Evolutionary conservation across 257 asterid genomes (phyloP), one percentile per base, ranked within the genome.

Genomic region (Agastache rugosa): DNA sequence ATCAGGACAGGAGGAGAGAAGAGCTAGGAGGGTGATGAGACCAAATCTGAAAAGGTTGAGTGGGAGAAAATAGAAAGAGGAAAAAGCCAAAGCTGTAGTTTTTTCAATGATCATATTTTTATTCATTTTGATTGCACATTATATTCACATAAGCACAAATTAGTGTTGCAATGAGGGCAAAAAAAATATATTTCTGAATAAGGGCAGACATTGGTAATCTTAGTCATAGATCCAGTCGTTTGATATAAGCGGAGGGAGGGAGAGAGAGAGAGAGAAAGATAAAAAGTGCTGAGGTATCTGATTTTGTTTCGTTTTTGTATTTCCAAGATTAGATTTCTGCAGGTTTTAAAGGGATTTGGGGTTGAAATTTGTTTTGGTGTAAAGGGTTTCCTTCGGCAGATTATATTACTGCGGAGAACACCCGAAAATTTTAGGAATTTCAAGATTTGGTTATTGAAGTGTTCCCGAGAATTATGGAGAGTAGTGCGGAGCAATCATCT

Each of bases 391-490:
- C 42, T 59, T 77, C 10, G 39, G 44, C 20, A 15, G 73, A 6
- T 73, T 59, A 41, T 39, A 53, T 20, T 74, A 41, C 53, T 29
- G 76, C 72, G 88, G 84, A 11, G 63, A 48, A 44, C 11, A 25
- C 39, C 41, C 50, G 56, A 41, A 22, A 8, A n/a, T 62, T 12
- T 55, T 60, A 14, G 60, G n/a, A 14, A 51, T 67, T 80, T 67
- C 29, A 25, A 58, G 82, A 42, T 69, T 78, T 48, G 68, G 17
- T 67, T 69, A 11, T 31, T n/a, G 44, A 45, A 69, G 74, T 66
- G 75, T 53, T 54, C 8, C 25, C 34, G 37, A 31, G 27, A 29
- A 74, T 3, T 23, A 92, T 88, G 97, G 96, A 87, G 75, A 81
- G 77, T 23, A 69, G 69, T 20, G 39, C 79, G 16, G 73, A 75